Evolutionary conservation across 805 yeast species (phyloP).

Genomic region (Ascoidea tarda): DNA sequence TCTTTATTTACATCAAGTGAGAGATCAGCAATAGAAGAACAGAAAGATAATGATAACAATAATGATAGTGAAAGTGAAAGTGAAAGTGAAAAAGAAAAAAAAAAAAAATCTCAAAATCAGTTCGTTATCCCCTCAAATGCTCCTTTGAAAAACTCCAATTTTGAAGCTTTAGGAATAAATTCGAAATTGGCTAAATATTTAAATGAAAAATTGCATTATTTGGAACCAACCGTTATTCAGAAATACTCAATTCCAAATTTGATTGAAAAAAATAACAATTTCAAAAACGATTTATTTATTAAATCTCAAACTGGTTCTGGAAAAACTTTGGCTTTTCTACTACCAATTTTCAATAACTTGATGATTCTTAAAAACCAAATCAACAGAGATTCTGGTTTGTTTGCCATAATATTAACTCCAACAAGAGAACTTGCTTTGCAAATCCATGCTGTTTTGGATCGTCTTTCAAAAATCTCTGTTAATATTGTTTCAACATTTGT

Average conservation of each 20-base stretch:
- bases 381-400: slow-evolving; percentile 63
- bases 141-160: slow-evolving; percentile 50
- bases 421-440: slow-evolving; percentile 93
- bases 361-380: slow-evolving; percentile 35
- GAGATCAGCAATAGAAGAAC: slow-evolving; percentile 27
- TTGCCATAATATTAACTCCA: slow-evolving; percentile 82
- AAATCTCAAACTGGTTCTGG: slow-evolving; percentile 99
- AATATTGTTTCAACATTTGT: slow-evolving; percentile 91
- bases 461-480: slow-evolving; percentile 62
- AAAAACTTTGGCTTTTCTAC: slow-evolving; percentile 75
- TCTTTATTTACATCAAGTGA: slow-evolving; percentile 71
- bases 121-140: slow-evolving; percentile 64
- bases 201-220: slow-evolving; percentile 32
- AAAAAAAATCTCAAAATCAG: background rate
- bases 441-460: slow-evolving; percentile 68
- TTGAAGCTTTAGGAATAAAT: slow-evolving; percentile 57
- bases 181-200: slow-evolving; percentile 39
- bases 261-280: slow-evolving; percentile 16
- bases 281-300: slow-evolving; percentile 59
- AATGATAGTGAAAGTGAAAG: no score
- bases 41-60: slow-evolving; percentile 12
- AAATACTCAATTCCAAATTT: slow-evolving; percentile 60
- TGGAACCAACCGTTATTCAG: slow-evolving; percentile 75
- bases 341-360: slow-evolving; percentile 70
- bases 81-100: slow-evolving; percentile 10